phyloP scores from a whole-genome alignment of 148 eudicot genomes.

The Vaccinium darrowii region DNA sequence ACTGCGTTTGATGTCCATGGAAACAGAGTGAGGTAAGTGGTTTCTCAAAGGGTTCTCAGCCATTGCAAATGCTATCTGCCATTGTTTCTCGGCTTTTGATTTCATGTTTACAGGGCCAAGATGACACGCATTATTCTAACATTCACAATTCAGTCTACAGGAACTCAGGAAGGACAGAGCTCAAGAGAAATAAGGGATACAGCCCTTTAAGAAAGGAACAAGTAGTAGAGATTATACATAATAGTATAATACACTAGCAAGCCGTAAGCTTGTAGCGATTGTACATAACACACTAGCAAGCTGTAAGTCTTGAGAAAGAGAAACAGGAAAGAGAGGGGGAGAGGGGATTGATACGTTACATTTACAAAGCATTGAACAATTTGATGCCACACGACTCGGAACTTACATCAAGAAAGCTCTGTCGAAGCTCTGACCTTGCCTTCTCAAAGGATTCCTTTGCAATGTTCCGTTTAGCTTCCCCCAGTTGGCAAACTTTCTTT shows the following conservation, averaged over 20 bases:
- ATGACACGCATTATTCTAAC: background rate
- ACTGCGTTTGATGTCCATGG: too few relatives aligned
- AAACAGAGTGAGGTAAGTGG: background rate
- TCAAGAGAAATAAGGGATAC: background rate
- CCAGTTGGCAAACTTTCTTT: background rate
- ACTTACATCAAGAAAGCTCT: background rate
- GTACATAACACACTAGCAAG: background rate
- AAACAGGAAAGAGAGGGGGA: background rate
- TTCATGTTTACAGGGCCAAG: background rate
- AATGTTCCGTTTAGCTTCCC: constrained; percentile 7
- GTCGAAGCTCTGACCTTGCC: constrained; percentile 17
- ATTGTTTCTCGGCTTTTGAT: background rate
- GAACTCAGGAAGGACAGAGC: background rate
- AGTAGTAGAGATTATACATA: background rate
- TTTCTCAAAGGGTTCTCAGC: constrained; percentile 64
- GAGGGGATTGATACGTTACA: background rate
- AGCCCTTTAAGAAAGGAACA: background rate
- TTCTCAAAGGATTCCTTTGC: constrained; percentile 27
- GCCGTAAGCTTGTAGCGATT: background rate
- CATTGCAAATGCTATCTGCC: background rate
- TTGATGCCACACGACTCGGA: background rate
- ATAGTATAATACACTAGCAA: too few relatives aligned
- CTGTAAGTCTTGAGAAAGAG: background rate
- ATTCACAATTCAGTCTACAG: background rate
- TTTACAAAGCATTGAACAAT: background rate